These are phyloP conservation scores for Prunus kanzakura DNA, from an alignment of 306 rosid species.

Conservation along the genomic window DNA sequence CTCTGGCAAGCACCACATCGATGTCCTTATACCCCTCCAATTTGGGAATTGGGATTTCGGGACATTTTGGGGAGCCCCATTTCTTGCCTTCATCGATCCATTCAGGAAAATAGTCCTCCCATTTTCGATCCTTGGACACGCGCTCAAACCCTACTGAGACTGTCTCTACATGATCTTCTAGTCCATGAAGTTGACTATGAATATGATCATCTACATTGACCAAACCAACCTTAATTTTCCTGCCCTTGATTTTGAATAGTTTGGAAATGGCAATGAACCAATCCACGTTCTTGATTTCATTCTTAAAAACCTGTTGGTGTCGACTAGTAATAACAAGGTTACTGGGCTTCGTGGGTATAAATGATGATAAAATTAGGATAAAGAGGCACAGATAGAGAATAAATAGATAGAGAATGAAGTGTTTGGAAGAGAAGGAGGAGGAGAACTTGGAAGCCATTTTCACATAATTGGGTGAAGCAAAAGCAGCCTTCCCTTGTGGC, in stretches of 20 bases:
- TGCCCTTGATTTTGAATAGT: neutral
- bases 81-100: slow-evolving; percentile 61
- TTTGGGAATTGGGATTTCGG: slow-evolving; percentile 53
- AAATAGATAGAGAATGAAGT: slow-evolving; percentile 23
- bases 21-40: slow-evolving; percentile 33
- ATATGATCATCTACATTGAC: slow-evolving; percentile 35
- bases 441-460: slow-evolving; percentile 34
- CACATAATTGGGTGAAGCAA: neutral
- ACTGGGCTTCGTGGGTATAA: neutral
- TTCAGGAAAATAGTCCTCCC: slow-evolving; percentile 58
- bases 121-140: slow-evolving; percentile 25
- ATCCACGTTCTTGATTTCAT: neutral
- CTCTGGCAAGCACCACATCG: slow-evolving; percentile 51
- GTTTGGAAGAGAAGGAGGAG: slow-evolving; percentile 15
- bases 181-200: slow-evolving; percentile 12
- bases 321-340: neutral
- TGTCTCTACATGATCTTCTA: slow-evolving; percentile 9
- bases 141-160: slow-evolving; percentile 32
- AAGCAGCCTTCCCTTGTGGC: neutral
- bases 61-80: slow-evolving; percentile 49
- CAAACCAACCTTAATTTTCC: slow-evolving; percentile 47
- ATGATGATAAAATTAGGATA: slow-evolving; percentile 3
- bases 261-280: slow-evolving; percentile 40
- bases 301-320: neutral
- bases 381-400: slow-evolving; percentile 22